Conservation (phyloP, 169 alveolate species). For the Eimeria sp. region DNA sequence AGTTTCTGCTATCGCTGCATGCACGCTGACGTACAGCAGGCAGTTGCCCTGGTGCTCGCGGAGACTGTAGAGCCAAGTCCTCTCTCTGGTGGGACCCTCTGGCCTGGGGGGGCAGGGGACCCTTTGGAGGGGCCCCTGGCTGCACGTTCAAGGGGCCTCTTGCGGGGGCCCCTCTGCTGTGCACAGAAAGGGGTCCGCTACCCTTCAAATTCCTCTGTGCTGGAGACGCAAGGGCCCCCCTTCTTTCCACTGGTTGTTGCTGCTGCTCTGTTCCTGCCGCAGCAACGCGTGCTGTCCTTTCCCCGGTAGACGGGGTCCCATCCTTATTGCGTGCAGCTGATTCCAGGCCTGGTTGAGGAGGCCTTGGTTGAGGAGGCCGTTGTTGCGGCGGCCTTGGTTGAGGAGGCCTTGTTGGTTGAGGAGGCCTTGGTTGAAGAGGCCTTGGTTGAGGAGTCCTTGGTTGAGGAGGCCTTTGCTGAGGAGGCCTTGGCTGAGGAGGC, state of each 20-base stretch:
- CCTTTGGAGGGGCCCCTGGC: background rate
- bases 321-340: background rate
- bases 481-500: no score
- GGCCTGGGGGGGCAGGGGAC: background rate
- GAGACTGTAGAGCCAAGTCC: background rate
- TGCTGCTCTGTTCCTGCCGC: background rate
- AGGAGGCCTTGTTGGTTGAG: no score
- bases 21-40: background rate
- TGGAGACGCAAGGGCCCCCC: background rate
- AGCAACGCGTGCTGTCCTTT: background rate
- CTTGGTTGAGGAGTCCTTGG: no score
- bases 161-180: background rate
- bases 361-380: background rate
- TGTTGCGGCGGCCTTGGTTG: no score
- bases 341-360: background rate
- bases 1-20: background rate
- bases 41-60: background rate
- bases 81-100: background rate
- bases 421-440: no score
- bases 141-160: background rate
- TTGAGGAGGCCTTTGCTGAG: no score
- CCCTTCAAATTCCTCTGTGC: background rate
- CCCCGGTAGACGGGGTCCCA: background rate
- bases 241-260: background rate
- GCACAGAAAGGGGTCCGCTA: background rate